These are phyloP conservation scores for Leccinum boreale DNA, from an alignment of 768 basidiomycete species.

Conservation along the genomic window DNA sequence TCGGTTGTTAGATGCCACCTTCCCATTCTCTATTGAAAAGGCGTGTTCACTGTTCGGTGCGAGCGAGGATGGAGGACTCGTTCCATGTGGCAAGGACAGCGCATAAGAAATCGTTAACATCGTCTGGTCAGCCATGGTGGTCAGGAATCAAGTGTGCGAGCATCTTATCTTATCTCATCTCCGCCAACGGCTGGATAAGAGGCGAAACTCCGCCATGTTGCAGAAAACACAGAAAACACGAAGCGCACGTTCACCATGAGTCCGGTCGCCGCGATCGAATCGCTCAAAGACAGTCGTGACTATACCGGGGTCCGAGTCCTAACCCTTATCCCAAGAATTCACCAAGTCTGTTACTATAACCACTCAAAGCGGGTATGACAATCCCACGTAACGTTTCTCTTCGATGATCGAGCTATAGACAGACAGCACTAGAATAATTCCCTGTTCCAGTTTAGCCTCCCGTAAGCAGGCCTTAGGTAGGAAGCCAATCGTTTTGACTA, in stretches of 20 bases:
- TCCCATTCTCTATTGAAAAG: constrained; percentile 19
- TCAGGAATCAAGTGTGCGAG: background rate
- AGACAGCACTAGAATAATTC: constrained; percentile 23
- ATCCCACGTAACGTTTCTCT: background rate
- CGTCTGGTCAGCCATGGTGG: constrained; percentile 14
- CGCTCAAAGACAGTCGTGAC: constrained; percentile 89
- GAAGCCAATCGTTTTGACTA: background rate
- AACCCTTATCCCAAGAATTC: constrained; percentile 52
- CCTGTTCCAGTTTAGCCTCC: constrained; percentile 48
- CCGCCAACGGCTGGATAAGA: constrained; percentile 48
- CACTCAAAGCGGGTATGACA: constrained; percentile 42
- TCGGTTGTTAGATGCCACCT: constrained; percentile 9
- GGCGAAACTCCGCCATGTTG: constrained; percentile 88
- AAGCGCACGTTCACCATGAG: constrained; percentile 90
- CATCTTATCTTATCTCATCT: constrained; percentile 19
- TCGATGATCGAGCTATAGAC: constrained; percentile 2
- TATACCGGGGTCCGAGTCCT: constrained; percentile 57
- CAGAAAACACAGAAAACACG: constrained; percentile 65
- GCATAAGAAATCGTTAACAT: constrained; percentile 20
- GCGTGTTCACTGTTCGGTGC: constrained; percentile 20
- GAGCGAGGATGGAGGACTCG: constrained; percentile 19
- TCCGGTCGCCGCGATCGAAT: constrained; percentile 85
- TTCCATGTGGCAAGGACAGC: constrained; percentile 21
- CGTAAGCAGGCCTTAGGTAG: background rate
- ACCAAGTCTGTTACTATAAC: constrained; percentile 55